Conservation (phyloP, 371 early-diverging fungal genomes). For the Mucor piriformis region DNA sequence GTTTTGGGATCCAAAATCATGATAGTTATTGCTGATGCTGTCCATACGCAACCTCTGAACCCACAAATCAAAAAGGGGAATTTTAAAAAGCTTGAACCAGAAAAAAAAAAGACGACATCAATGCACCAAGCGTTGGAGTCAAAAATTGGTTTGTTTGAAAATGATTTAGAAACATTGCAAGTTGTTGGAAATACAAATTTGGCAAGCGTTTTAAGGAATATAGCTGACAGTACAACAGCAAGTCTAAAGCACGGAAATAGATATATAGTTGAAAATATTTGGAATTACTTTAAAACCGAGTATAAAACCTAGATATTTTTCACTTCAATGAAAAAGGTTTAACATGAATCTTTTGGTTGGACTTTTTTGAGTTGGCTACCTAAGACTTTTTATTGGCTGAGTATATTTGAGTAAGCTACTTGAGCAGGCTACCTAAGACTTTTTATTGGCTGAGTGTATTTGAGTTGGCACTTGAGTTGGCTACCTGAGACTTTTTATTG, state of each 20-base stretch:
- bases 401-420: background rate
- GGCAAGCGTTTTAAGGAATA: conserved; percentile 13
- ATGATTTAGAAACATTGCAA: conserved; percentile 15
- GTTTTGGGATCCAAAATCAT: conserved; percentile 13
- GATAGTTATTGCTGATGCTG: conserved; percentile 18
- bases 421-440: no score
- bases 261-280: background rate
- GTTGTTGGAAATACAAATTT: conserved; percentile 13
- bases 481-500: no score
- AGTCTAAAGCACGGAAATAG: conserved; percentile 10
- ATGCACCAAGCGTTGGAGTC: conserved; percentile 12
- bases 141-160: conserved; percentile 14
- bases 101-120: conserved; percentile 21
- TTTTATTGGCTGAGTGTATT: no score
- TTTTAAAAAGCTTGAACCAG: conserved; percentile 18
- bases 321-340: conserved; percentile 1
- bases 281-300: conserved; percentile 14
- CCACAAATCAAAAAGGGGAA: conserved; percentile 18
- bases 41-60: conserved; percentile 18
- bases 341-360: conserved; percentile 6
- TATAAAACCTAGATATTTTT: conserved; percentile 6
- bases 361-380: conserved; percentile 8
- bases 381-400: no score
- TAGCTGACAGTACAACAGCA: conserved; percentile 19
- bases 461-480: no score